These are phyloP conservation scores for Musa acuminata DNA, from an alignment of 176 grass and related monocot species.

Conservation along the genomic window DNA sequence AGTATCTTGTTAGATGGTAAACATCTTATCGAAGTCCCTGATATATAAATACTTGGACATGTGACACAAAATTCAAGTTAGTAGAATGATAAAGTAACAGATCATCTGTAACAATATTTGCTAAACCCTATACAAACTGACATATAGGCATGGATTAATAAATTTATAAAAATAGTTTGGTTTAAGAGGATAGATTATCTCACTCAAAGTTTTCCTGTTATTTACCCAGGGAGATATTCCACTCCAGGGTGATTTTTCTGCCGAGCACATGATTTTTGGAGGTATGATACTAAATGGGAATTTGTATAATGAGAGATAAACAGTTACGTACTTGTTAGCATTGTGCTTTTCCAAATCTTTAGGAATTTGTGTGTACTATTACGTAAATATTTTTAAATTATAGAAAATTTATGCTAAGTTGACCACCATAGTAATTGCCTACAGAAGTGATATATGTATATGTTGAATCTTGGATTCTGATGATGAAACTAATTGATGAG, in stretches of 20 bases:
- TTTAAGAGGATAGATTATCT: constrained; percentile 18
- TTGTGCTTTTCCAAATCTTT: not conserved
- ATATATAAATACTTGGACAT: no score
- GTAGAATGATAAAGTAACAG: no score
- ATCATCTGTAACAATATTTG: not conserved
- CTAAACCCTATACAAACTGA: not conserved
- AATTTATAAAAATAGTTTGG: not conserved
- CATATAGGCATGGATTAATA: not conserved
- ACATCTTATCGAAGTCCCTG: no score
- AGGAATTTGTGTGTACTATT: not conserved
- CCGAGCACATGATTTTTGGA: constrained; percentile 99
- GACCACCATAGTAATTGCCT: not conserved
- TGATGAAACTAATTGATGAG: no score
- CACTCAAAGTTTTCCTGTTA: constrained; percentile 8
- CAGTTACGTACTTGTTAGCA: not conserved
- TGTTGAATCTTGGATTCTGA: no score
- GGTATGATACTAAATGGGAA: constrained; percentile 33
- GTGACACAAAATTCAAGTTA: no score
- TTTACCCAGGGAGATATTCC: constrained; percentile 78
- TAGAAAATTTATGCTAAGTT: not conserved
- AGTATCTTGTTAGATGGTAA: not conserved
- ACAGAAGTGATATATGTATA: not conserved
- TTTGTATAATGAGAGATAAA: not conserved
- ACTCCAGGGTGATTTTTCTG: constrained; percentile 96
- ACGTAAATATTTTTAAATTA: not conserved